Conservation (phyloP, 1,284 basidiomycete genomes). For the Ustilago curta region DNA sequence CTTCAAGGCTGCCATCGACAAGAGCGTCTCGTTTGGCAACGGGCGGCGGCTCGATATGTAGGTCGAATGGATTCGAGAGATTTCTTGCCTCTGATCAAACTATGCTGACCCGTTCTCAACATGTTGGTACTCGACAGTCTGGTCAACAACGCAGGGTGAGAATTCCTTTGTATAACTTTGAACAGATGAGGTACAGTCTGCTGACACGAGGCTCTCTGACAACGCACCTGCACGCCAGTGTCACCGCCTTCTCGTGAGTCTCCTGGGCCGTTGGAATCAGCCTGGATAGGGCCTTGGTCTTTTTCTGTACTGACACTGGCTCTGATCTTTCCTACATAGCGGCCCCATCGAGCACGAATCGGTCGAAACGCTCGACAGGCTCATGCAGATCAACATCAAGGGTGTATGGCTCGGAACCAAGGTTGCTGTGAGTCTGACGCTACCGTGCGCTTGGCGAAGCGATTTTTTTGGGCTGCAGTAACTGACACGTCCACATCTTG, state of each 20-base stretch:
- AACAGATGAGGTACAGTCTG: not conserved
- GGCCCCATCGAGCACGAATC: conserved; percentile 48
- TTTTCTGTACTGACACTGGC: not conserved
- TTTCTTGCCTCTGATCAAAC: not conserved
- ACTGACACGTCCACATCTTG: not conserved
- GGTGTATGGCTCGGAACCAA: conserved; percentile 50
- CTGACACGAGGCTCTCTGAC: not conserved
- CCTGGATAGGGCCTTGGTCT: too few relatives aligned
- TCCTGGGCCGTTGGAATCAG: too few relatives aligned
- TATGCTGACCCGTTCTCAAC: not conserved
- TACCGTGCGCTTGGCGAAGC: too few relatives aligned
- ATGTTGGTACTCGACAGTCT: conserved; percentile 10
- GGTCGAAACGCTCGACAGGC: conserved; percentile 35
- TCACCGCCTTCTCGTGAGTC: conserved; percentile 21
- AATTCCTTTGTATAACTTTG: not conserved
- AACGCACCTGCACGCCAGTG: conserved; percentile 6
- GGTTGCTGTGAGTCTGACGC: conserved; percentile 10
- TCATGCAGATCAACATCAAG: conserved; percentile 50
- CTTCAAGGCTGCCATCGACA: conserved; percentile 35
- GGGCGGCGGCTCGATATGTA: conserved; percentile 34
- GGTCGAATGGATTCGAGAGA: not conserved
- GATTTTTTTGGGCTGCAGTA: not conserved
- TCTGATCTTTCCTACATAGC: not conserved
- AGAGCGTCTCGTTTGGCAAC: conserved; percentile 26
- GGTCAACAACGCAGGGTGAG: conserved; percentile 37